Conservation (phyloP, 2,329 filamentous ascomycete genomes). For the Zymoseptoria passerinii region DNA sequence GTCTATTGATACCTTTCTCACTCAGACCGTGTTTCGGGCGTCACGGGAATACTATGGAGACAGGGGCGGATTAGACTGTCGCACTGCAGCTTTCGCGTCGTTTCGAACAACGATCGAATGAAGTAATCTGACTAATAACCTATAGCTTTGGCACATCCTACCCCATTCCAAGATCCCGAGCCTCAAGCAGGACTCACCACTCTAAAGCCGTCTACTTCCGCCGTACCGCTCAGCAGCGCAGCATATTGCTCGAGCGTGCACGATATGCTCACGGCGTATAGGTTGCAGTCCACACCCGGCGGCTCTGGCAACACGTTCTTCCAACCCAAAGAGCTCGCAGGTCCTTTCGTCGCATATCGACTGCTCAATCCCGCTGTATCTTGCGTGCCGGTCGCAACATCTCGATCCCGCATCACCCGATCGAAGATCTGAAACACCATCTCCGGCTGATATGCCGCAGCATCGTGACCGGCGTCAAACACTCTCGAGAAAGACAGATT, state of each 20-base stretch:
- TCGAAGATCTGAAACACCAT: conserved; percentile 48
- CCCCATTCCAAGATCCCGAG: too few species aligned
- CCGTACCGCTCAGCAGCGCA: conserved; percentile 38
- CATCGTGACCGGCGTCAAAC: conserved; percentile 28
- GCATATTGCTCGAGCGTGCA: conserved; percentile 40
- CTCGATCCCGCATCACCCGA: conserved; percentile 43
- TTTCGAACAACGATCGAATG: too few species aligned
- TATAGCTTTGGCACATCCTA: too few species aligned
- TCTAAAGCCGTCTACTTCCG: conserved; percentile 40
- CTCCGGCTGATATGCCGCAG: conserved; percentile 43
- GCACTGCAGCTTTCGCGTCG: too few species aligned
- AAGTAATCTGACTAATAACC: too few species aligned
- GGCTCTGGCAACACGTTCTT: conserved; percentile 38
- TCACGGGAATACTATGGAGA: too few species aligned
- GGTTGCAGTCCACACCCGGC: conserved; percentile 37
- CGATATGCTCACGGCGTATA: conserved; percentile 30
- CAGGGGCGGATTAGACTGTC: too few species aligned
- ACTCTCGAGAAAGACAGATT: conserved; percentile 30
- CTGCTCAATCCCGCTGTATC: conserved; percentile 29
- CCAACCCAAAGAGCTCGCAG: conserved; percentile 35
- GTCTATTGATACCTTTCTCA: neutral
- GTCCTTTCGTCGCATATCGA: conserved; percentile 34
- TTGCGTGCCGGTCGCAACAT: conserved; percentile 48
- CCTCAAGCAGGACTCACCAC: conserved; percentile 17
- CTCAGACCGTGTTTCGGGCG: too few species aligned